Percentiles rank a stretch among this genome's conserved stretches.
These are phyloP conservation scores for Vitis hybrid DNA, from an alignment of 177 flowering plant genomes.

Conservation along the genomic window DNA sequence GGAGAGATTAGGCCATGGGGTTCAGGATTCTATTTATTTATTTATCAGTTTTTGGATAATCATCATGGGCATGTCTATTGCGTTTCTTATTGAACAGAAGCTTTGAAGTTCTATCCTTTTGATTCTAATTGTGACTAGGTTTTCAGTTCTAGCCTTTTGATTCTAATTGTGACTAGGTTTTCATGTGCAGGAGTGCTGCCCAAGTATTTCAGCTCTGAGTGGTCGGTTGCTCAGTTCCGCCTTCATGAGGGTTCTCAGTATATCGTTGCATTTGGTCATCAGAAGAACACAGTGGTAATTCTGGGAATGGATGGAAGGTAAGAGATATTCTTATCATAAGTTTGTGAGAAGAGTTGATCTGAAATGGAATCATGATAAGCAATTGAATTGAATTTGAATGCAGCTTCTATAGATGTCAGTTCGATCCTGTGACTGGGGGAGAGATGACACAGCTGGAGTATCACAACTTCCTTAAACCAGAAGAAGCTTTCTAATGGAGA, in stretches of 20 bases:
- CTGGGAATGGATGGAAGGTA: conserved; percentile 41
- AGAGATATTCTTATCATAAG: not conserved
- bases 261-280: conserved; percentile 28
- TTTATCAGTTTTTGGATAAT: too few species aligned
- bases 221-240: conserved; percentile 32
- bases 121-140: not conserved
- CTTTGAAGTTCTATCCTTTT: not conserved
- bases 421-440: conserved; percentile 57
- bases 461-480: conserved; percentile 55
- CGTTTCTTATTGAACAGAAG: too few species aligned
- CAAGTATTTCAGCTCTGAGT: conserved; percentile 31
- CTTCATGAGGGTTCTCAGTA: conserved; percentile 19
- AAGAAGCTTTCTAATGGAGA: conserved; percentile 21
- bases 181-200: conserved; percentile 27
- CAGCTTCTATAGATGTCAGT: conserved; percentile 67
- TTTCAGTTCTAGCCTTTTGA: not conserved
- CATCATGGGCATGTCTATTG: too few species aligned
- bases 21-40: too few species aligned
- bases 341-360: not conserved
- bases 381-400: conserved; percentile 7
- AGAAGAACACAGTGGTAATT: conserved; percentile 30
- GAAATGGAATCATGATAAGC: too few species aligned
- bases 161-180: not conserved
- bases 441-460: conserved; percentile 69
- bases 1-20: too few species aligned